Percentiles rank a stretch among this genome's conserved stretches.
These are phyloP conservation scores for Nidula niveotomentosa DNA, from an alignment of 1,284 basidiomycete species.

Conservation along the genomic window DNA sequence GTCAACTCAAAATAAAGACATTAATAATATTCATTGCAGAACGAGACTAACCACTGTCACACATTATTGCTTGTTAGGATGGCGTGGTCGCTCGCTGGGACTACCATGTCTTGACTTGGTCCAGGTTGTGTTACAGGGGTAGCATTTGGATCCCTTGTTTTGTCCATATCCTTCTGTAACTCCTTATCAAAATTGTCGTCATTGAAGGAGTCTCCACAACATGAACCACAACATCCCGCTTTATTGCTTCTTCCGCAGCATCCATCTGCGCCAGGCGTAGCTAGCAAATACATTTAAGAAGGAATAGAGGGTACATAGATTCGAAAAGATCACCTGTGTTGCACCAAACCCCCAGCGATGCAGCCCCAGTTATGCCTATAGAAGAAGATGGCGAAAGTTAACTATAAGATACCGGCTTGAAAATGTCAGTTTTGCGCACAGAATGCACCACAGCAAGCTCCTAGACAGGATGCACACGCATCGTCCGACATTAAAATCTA, in stretches of 20 bases:
- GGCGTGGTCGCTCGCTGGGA: background rate
- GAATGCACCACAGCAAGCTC: slow-evolving; percentile 21
- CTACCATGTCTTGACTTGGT: slow-evolving; percentile 13
- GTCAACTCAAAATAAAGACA: too few relatives aligned
- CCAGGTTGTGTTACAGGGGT: slow-evolving; percentile 10
- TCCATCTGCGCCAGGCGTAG: slow-evolving; percentile 27
- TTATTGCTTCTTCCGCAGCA: slow-evolving; percentile 21
- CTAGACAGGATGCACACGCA: background rate
- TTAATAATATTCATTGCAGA: too few relatives aligned
- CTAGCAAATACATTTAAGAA: slow-evolving; percentile 3
- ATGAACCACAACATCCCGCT: slow-evolving; percentile 41
- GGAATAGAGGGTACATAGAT: too few relatives aligned
- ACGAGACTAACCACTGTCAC: too few relatives aligned
- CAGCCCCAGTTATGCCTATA: slow-evolving; percentile 26
- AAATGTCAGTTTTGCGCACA: slow-evolving; percentile 12
- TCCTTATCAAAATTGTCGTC: slow-evolving; percentile 39
- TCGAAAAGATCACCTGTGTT: slow-evolving; percentile 21
- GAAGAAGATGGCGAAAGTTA: background rate
- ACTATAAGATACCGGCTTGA: too few relatives aligned
- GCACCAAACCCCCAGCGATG: slow-evolving; percentile 23
- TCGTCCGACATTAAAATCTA: background rate
- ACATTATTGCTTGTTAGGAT: too few relatives aligned
- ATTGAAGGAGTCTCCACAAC: slow-evolving; percentile 37
- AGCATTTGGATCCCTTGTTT: slow-evolving; percentile 23
- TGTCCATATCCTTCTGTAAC: slow-evolving; percentile 29